A percentile compares a stretch with the other conserved stretches of the same genome.
phyloP scores from a whole-genome alignment of 2,329 filamentous ascomycete species.

The Hypoxylon sp. region DNA sequence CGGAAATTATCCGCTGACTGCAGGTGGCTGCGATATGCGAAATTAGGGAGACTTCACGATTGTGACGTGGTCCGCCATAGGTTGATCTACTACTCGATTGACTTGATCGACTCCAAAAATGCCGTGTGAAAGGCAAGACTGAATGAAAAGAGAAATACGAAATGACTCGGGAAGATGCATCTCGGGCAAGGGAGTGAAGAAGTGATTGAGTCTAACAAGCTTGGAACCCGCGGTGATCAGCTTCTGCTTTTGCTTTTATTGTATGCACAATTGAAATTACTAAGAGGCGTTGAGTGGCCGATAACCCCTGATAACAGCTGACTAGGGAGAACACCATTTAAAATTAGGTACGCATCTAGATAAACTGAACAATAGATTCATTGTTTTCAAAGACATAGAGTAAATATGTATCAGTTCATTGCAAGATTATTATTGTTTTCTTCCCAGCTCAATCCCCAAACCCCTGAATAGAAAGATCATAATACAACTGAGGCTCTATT shows the following conservation, averaged over 20 bases:
- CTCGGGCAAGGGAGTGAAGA: slow-evolving; percentile 17
- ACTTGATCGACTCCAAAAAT: not conserved
- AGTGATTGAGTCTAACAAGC: slow-evolving; percentile 11
- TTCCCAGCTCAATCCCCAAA: not conserved
- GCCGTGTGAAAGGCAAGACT: not conserved
- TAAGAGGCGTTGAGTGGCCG: slow-evolving; percentile 17
- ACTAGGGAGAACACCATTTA: slow-evolving; percentile 7
- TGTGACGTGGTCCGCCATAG: slow-evolving; percentile 10
- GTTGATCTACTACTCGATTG: not conserved
- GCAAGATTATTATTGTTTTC: slow-evolving; percentile 1
- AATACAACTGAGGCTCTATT: slow-evolving; percentile 24
- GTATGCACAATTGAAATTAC: slow-evolving; percentile 34
- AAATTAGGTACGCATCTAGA: not conserved
- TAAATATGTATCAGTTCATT: slow-evolving; percentile 2
- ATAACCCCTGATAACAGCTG: slow-evolving; percentile 20
- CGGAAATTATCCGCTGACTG: slow-evolving; percentile 7
- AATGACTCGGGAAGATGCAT: slow-evolving; percentile 15
- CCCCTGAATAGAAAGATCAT: not conserved
- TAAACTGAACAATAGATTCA: not conserved
- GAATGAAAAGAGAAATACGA: slow-evolving; percentile 9
- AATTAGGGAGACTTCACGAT: slow-evolving; percentile 18
- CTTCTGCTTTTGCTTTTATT: slow-evolving; percentile 15
- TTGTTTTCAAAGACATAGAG: not conserved
- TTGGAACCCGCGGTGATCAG: slow-evolving; percentile 7
- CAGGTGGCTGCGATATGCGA: slow-evolving; percentile 11